Percentiles rank a stretch among this genome's conserved stretches.
Evolutionary conservation across 768 basidiomycete species (phyloP).

Genomic region (Phylloporus scabripes): DNA sequence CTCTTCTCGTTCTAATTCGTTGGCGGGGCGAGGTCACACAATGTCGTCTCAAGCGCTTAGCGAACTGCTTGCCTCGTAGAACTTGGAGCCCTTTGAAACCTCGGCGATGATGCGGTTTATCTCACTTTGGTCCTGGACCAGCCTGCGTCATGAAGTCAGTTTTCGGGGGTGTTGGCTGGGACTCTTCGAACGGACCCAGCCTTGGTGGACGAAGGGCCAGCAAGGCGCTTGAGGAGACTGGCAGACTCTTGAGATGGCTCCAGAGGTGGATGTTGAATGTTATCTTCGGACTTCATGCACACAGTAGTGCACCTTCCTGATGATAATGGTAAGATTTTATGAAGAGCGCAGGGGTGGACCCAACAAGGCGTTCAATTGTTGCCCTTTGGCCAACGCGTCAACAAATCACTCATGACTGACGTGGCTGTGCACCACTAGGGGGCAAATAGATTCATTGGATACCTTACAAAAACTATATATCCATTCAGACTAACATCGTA

Average conservation of each 20-base stretch:
- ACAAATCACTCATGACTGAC: background rate
- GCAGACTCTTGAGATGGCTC: slow-evolving; percentile 54
- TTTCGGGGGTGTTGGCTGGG: background rate
- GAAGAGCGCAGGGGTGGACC: no score
- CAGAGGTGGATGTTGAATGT: slow-evolving; percentile 18
- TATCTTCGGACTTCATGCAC: slow-evolving; percentile 17
- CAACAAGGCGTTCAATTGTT: background rate
- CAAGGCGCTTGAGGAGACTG: slow-evolving; percentile 72
- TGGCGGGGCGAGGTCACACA: background rate
- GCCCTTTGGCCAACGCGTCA: no score
- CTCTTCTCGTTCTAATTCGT: slow-evolving; percentile 72
- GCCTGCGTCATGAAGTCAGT: slow-evolving; percentile 34
- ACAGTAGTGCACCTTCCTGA: background rate
- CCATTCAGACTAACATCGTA: background rate
- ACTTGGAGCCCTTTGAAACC: slow-evolving; percentile 89
- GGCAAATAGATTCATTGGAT: background rate
- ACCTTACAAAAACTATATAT: background rate
- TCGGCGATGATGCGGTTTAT: slow-evolving; percentile 88
- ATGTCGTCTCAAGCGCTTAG: background rate
- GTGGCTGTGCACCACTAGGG: slow-evolving; percentile 8
- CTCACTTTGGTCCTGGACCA: slow-evolving; percentile 73
- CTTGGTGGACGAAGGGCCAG: slow-evolving; percentile 85
- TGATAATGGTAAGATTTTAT: no score
- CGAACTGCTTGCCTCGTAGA: slow-evolving; percentile 61
- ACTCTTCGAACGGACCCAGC: slow-evolving; percentile 56